Evolutionary conservation across 495 filamentous ascomycete species (phyloP).

Genomic region (Aspergillus nidulans): DNA sequence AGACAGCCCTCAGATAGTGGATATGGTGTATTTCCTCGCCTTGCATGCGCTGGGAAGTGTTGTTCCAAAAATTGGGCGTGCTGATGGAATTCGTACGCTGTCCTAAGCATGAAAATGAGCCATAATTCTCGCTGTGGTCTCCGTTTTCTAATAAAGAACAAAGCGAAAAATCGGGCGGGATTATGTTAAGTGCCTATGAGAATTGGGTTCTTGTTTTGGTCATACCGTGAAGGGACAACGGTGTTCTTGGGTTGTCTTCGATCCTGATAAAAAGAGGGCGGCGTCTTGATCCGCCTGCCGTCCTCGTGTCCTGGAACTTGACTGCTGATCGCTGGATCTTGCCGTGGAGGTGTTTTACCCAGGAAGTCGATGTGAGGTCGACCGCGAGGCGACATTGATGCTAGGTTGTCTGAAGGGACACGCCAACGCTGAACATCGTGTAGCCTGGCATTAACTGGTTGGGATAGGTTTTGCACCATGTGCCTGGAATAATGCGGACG

Average conservation of each 20-base stretch:
- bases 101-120: slow-evolving; percentile 11
- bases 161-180: background rate
- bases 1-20: slow-evolving; percentile 22
- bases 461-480: slow-evolving; percentile 15
- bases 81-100: slow-evolving; percentile 1
- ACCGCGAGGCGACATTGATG: slow-evolving; percentile 10
- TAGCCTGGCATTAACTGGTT: slow-evolving; percentile 12
- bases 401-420: slow-evolving; percentile 13
- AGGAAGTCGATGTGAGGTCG: slow-evolving; percentile 15
- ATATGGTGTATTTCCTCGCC: slow-evolving; percentile 21
- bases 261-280: slow-evolving; percentile 6
- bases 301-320: background rate
- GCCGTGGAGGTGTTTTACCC: slow-evolving; percentile 3
- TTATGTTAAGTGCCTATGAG: background rate
- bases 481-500: slow-evolving; percentile 14
- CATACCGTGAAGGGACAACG: slow-evolving; percentile 21
- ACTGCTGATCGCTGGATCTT: slow-evolving; percentile 7
- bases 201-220: background rate
- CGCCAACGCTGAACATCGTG: slow-evolving; percentile 14
- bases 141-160: too few relatives aligned
- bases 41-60: slow-evolving; percentile 26
- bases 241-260: slow-evolving; percentile 5
- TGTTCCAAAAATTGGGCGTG: slow-evolving; percentile 7
- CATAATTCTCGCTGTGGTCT: background rate
- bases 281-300: background rate